Base-by-base conservation (phyloP, 768 basidiomycete genomes). In the Lactarius indigo region DNA sequence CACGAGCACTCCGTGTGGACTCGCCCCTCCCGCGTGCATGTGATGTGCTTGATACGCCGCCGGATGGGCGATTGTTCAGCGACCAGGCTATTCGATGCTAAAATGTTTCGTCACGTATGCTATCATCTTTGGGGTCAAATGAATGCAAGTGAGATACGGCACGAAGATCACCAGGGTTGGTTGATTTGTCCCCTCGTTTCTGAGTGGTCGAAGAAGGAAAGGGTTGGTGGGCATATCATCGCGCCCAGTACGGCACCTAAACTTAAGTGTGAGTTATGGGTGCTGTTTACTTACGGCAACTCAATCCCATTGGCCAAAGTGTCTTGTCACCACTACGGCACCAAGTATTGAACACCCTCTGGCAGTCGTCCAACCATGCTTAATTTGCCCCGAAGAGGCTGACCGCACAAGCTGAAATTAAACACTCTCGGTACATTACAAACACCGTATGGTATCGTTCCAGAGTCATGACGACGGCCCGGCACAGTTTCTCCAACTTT, bases 1-100 rank as follows among this genome's bases (percentile, higher is more conserved):
- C 50, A 52, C 50, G 50, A 50, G 12, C 30, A 26, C 55, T 56
- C 55, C 31, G 55, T 57, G 63, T 35, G 63, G 63, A 55, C 55
- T 63, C n/a, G 15, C 13, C 28, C 37, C 17, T 12, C 17, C 17
- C 12, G 63, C 23, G 30, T 33, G 63, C 20, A 30, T 26, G 13
- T 12, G 20, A 35, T 37, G 35, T 37, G 10, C 50, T 64, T 57
- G 47, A 52, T 28, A 28, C 20, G 26, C 28, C 33, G 35, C 12
- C 12, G 23, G 33, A 50, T 8, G 26, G 15, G 30, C 50, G 50
- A 52, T 52, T 52, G 50, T 52, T 52, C 50, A 52, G 50, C 50
- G 50, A 52, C 50, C 5, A 52, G 50, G 8, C 42, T n/a, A 9
- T 44, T 44, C 42, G 8, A 5, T 13, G 23, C 23, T 26, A 52